Conservation (phyloP, 2,329 filamentous ascomycete genomes). For the Phyllosticta capitalensis region DNA sequence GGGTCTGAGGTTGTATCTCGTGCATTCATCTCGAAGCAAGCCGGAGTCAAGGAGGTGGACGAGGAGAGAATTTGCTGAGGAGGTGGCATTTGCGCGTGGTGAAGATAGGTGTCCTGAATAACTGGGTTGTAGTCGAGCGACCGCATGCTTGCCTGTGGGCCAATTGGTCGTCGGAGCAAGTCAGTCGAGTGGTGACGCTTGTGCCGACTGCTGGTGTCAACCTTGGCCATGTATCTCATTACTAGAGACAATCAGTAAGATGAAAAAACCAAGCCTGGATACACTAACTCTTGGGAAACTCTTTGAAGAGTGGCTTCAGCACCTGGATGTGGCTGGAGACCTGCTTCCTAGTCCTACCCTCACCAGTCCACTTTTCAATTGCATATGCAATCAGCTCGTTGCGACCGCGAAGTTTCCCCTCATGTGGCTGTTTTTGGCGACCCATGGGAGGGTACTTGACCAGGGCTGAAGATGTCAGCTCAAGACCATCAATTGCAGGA, state of each 20-base stretch:
- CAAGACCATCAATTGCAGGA: slow-evolving; percentile 2
- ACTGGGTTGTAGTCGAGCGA: slow-evolving; percentile 6
- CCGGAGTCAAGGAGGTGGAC: background rate
- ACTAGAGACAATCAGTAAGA: slow-evolving; percentile 23
- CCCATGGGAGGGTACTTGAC: slow-evolving; percentile 51
- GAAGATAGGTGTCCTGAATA: slow-evolving; percentile 5
- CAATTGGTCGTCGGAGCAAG: slow-evolving; percentile 8
- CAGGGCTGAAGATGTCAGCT: slow-evolving; percentile 25
- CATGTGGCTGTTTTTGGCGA: slow-evolving; percentile 39
- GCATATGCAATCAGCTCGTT: slow-evolving; percentile 54
- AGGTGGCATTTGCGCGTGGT: slow-evolving; percentile 2
- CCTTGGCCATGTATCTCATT: slow-evolving; percentile 32
- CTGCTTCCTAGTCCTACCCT: slow-evolving; percentile 46
- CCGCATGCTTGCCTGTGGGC: slow-evolving; percentile 1
- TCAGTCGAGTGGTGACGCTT: slow-evolving; percentile 11
- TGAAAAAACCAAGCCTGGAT: background rate
- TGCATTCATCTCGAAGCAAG: slow-evolving; percentile 27
- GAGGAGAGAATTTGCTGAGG: slow-evolving; percentile 9
- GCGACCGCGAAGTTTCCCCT: slow-evolving; percentile 47
- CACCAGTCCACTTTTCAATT: slow-evolving; percentile 47
- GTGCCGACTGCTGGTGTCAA: slow-evolving; percentile 18
- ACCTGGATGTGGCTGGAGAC: slow-evolving; percentile 57
- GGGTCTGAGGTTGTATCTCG: slow-evolving; percentile 23
- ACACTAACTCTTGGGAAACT: slow-evolving; percentile 43
- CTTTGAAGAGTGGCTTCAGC: slow-evolving; percentile 45